These are phyloP conservation scores for Kitagawia praeruptora DNA, from an alignment of 129 eudicot species.

Conservation along the genomic window DNA sequence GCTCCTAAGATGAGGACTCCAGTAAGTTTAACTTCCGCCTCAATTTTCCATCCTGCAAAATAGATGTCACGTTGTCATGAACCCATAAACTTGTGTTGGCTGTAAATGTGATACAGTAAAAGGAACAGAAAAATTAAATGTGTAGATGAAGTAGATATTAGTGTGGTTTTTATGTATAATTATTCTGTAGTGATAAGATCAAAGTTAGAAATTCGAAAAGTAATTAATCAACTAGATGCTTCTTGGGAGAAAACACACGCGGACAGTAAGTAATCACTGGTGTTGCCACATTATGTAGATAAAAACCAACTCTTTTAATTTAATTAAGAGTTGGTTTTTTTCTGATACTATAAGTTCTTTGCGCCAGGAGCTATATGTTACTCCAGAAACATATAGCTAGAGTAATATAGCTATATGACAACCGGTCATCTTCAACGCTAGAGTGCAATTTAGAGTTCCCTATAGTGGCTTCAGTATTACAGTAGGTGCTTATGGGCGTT, in stretches of 20 bases:
- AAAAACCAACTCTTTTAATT: no score
- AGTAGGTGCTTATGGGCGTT: conserved; percentile 42
- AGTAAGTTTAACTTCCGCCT: conserved; percentile 97
- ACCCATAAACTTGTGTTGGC: neutral
- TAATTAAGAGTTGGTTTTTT: no score
- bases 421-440: conserved; percentile 44
- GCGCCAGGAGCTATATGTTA: no score
- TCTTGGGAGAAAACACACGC: neutral
- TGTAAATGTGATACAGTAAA: neutral
- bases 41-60: conserved; percentile 81
- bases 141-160: neutral
- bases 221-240: neutral
- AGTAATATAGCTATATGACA: no score
- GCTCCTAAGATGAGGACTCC: conserved; percentile 94
- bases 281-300: neutral
- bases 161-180: neutral
- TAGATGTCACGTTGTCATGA: conserved; percentile 7
- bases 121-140: neutral
- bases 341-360: no score
- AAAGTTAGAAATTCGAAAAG: neutral
- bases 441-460: conserved; percentile 88
- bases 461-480: conserved; percentile 56
- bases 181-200: neutral
- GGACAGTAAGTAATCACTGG: neutral
- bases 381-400: no score